Percentiles rank a stretch among this genome's conserved stretches.
phyloP scores from a whole-genome alignment of 2,329 filamentous ascomycete species.

The Ceratocystiopsis sp. region DNA sequence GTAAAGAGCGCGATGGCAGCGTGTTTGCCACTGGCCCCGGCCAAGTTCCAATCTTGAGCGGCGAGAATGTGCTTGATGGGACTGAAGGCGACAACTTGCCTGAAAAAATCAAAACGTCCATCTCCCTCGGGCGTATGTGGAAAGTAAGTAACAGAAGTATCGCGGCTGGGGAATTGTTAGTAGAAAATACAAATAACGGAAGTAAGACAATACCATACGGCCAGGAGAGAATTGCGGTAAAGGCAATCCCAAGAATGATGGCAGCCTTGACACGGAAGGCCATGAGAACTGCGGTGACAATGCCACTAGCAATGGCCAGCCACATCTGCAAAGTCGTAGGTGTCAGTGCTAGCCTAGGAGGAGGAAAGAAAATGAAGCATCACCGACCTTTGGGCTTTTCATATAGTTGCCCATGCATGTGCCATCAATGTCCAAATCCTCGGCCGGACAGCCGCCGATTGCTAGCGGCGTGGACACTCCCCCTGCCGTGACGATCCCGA shows the following conservation, averaged over 20 bases:
- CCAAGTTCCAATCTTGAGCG: constrained; percentile 49
- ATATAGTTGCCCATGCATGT: constrained; percentile 3
- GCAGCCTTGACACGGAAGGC: constrained; percentile 59
- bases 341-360: too few species aligned
- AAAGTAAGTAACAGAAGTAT: constrained; percentile 57
- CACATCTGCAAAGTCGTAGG: constrained; percentile 40
- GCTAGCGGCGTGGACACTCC: constrained; percentile 52
- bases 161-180: background rate
- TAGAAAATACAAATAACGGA: background rate
- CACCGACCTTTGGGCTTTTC: constrained; percentile 5
- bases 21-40: constrained; percentile 34
- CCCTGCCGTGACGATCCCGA: constrained; percentile 59
- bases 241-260: constrained; percentile 54
- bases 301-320: constrained; percentile 67
- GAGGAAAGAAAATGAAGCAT: too few species aligned
- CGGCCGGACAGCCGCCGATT: constrained; percentile 53
- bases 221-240: constrained; percentile 62
- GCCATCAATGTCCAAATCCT: constrained; percentile 27
- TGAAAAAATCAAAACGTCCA: constrained; percentile 53
- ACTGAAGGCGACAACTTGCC: constrained; percentile 52
- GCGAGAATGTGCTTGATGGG: constrained; percentile 47
- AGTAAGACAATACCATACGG: constrained; percentile 35
- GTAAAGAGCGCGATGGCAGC: constrained; percentile 59
- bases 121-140: constrained; percentile 48
- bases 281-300: constrained; percentile 69